Evolutionary conservation across 192 early-diverging fungal genomes (phyloP).

Genomic region (Geosiphon pyriformis): DNA sequence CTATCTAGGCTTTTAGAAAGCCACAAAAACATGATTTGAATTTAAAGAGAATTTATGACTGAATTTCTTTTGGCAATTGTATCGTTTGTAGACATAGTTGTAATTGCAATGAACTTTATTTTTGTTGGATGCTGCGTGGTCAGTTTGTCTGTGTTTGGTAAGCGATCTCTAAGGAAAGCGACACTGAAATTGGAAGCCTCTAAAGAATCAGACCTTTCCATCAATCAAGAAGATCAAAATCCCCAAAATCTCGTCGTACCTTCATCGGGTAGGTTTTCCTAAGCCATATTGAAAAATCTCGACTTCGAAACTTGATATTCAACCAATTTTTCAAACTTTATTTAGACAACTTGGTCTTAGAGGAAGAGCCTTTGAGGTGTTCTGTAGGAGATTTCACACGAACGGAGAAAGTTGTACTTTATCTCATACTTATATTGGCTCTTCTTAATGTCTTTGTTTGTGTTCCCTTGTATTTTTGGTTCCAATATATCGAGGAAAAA

Average conservation of each 20-base stretch:
- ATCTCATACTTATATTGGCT: conserved; percentile 26
- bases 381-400: conserved; percentile 29
- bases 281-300: conserved; percentile 12
- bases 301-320: background rate
- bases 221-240: conserved; percentile 18
- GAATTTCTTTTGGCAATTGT: too few species aligned
- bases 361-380: conserved; percentile 8
- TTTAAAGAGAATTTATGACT: too few species aligned
- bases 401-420: conserved; percentile 33
- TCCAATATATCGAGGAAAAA: conserved; percentile 10
- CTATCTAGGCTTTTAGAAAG: too few species aligned
- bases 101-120: conserved; percentile 39
- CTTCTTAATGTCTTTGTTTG: conserved; percentile 32
- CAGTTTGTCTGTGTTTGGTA: conserved; percentile 38
- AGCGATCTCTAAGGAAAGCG: conserved; percentile 37
- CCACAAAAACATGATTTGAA: too few species aligned
- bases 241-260: conserved; percentile 13
- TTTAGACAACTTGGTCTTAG: background rate
- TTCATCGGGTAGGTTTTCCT: conserved; percentile 25
- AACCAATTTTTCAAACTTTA: background rate
- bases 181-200: conserved; percentile 30
- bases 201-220: conserved; percentile 22
- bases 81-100: conserved; percentile 36
- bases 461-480: conserved; percentile 36
- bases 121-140: conserved; percentile 35